These are phyloP conservation scores for Cokeromyces recurvatus DNA, from an alignment of 371 early-diverging fungal genomes.

Conservation along the genomic window DNA sequence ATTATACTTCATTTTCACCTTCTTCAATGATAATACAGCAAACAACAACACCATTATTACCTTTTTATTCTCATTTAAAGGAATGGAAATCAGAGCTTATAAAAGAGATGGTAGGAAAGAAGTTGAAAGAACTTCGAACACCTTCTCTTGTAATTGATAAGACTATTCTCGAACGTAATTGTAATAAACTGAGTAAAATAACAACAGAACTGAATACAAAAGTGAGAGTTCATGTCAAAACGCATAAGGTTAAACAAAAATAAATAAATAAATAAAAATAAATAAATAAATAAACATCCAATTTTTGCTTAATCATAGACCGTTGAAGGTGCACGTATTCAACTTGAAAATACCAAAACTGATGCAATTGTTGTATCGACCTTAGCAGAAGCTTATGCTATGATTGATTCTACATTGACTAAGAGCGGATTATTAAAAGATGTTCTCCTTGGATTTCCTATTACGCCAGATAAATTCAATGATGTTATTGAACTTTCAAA, in stretches of 20 bases:
- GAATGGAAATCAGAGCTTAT: constrained; percentile 17
- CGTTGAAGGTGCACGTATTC: constrained; percentile 34
- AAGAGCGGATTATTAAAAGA: constrained; percentile 24
- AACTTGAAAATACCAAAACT: constrained; percentile 25
- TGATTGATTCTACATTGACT: constrained; percentile 27
- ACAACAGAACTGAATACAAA: constrained; percentile 18
- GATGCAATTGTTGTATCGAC: constrained; percentile 45
- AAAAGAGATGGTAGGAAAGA: constrained; percentile 28
- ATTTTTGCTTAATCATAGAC: too few relatives aligned
- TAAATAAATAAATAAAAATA: too few relatives aligned
- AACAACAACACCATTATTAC: constrained; percentile 16
- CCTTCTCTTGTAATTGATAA: constrained; percentile 36
- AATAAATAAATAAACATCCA: too few relatives aligned
- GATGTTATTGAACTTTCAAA: constrained; percentile 22
- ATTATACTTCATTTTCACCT: too few relatives aligned
- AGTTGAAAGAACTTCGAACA: constrained; percentile 29
- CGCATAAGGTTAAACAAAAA: constrained; percentile 44
- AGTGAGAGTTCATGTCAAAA: constrained; percentile 41
- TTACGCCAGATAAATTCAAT: constrained; percentile 34
- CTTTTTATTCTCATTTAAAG: constrained; percentile 7
- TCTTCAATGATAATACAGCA: too few relatives aligned
- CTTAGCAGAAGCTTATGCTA: constrained; percentile 33
- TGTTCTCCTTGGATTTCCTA: constrained; percentile 37
- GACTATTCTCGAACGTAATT: constrained; percentile 26
- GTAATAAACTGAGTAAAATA: constrained; percentile 19